A percentile compares a stretch with the other conserved stretches of the same genome.
Conservation (phyloP, 139 green algal genomes). For the Chlamydomonas sp. region DNA sequence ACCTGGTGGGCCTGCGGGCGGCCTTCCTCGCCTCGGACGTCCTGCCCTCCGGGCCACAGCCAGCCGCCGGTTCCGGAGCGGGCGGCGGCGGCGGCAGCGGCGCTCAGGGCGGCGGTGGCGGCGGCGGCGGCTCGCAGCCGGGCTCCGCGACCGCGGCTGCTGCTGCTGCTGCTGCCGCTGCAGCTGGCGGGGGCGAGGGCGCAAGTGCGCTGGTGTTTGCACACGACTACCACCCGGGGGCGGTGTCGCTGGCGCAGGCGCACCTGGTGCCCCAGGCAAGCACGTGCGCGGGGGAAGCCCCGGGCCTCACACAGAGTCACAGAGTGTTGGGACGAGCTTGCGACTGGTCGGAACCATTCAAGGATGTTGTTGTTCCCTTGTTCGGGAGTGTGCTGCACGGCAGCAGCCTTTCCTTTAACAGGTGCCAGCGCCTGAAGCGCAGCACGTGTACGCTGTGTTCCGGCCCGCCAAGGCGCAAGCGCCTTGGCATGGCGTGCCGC, state of each 20-base stretch:
- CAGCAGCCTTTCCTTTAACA: too few species aligned
- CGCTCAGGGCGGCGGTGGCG: too few species aligned
- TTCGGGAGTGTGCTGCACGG: neutral
- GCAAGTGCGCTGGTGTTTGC: constrained; percentile 54
- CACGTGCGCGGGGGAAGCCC: neutral
- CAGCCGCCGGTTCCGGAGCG: neutral
- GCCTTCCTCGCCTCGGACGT: constrained; percentile 80
- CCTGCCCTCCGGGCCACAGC: constrained; percentile 2
- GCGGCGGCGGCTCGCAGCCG: neutral
- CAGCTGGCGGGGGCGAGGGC: neutral
- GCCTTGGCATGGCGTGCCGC: too few species aligned
- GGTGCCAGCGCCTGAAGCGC: too few species aligned
- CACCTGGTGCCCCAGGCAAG: constrained; percentile 40
- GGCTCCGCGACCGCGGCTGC: neutral
- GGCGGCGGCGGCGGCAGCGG: too few species aligned
- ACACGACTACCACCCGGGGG: constrained; percentile 77
- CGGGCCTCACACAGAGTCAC: neutral
- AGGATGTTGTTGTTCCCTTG: neutral
- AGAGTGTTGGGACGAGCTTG: neutral
- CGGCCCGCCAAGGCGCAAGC: too few species aligned
- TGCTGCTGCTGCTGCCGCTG: neutral
- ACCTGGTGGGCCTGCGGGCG: constrained; percentile 68
- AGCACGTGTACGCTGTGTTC: too few species aligned
- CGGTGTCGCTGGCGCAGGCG: constrained; percentile 60
- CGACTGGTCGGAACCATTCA: too few species aligned